Evolutionary conservation across 148 eudicot species (phyloP), one percentile per base, ranked within the genome.

Genomic region (Vaccinium macrocarpon): DNA sequence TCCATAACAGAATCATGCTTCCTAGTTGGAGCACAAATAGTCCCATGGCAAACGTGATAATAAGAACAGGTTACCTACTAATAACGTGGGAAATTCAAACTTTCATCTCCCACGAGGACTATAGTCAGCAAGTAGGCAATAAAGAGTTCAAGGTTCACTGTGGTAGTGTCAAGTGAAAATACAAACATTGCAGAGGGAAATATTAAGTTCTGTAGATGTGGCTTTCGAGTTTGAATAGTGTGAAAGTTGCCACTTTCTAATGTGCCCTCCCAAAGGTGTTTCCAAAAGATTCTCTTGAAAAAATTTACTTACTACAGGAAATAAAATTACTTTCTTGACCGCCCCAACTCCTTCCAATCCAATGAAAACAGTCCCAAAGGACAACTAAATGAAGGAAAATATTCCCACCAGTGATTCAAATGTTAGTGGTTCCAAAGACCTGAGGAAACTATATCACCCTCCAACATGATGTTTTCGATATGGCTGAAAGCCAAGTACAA

Each of bases 301-400:
- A 57, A 19, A 0, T 56, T 57, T 80, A 80, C 38, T 32, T 27
- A 35, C 51, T 35, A 27, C 46, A 18, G 49, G 7, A 79, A 53
- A 15, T n/a, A 79, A 29, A 56, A 29, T 15, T 32, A 42, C 57
- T 79, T 55, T 35, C 35, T 57, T 56, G n/a, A 59, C 51, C 72
- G 3, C 29, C 68, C 82, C 72, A 25, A 56, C 48, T 18, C 10
- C 32, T 25, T 32, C 38, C 64, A 29, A 32, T 55, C 81, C 21
- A 29, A 53, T 38, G 35, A 23, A 29, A 78, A 19, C 15, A 79
- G 50, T 29, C 25, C 66, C 10, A 35, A 38, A 38, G 25, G 82
- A 35, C 66, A 56, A 80, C 82, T 32, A 25, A 80, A 80, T 80
- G 51, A 80, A 80, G 82, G 25, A 57, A 32, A 57, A 35, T 35